Evolutionary conservation across 2,329 filamentous ascomycete genomes (phyloP), one percentile per base, ranked within the genome.

Genomic region (Fusarium sp.): DNA sequence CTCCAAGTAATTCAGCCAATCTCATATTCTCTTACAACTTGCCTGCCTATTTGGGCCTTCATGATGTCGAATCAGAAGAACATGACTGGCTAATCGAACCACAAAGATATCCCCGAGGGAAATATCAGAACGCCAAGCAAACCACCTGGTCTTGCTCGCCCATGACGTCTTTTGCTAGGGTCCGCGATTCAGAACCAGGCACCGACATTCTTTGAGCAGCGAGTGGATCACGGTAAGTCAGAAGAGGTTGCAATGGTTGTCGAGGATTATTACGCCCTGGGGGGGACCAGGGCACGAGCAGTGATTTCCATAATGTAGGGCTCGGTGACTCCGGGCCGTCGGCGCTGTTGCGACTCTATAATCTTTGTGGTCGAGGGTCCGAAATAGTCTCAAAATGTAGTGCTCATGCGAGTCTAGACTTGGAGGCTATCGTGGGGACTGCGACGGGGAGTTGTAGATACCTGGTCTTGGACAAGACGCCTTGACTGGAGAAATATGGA

Each of bases 261-360:
- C 57, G 59, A 71, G 70, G 26, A 68, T 56, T 14, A n/a, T 28
- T 9, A 38, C 36, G 12, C 41, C 42, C 20, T 55, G 64, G 57
- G 42, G 42, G 42, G 28, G 24, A 13, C 26, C n/a, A 20, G 41
- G 24, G 18, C 15, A 22, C 15, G 20, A n/a, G 32, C 22, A 51
- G 32, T 17, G 54, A n/a, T 28, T n/a, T 34, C 6, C 26, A 10
- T 28, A 32, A n/a, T 22, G 47, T 22, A 51, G 20, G 42, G 55
- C 32, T 73, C 66, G 57, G 66, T 73, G 57, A n/a, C 63, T 52
- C 71, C 66, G 71, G 62, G 32, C 62, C 57, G 50, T 71, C 45
- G 62, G 70, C 28, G 39, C 26, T 38, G 50, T 30, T 68, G 38
- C 24, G 42, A 57, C 59, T 34, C 20, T 60, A 20, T 30, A 32